Evolutionary conservation across 1,139 yeast species (phyloP).

Genomic region (Pichia sp.): DNA sequence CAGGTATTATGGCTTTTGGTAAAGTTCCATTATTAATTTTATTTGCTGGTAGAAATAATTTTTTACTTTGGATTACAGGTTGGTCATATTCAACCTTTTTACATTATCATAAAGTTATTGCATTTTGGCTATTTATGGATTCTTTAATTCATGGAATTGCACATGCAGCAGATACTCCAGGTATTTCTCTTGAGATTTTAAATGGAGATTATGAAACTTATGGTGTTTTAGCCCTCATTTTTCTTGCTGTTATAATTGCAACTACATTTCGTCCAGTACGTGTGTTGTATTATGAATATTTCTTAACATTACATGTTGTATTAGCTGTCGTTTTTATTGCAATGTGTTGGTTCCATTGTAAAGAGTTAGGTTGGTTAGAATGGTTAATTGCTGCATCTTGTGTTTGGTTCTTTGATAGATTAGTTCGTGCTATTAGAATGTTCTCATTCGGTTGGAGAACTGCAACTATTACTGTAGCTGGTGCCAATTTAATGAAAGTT

Average conservation of each 20-base stretch:
- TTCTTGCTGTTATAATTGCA: constrained; percentile 37
- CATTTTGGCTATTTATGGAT: constrained; percentile 39
- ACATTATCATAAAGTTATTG: constrained; percentile 54
- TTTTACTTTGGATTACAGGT: constrained; percentile 51
- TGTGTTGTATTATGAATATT: constrained; percentile 39
- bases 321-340: constrained; percentile 34
- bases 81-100: constrained; percentile 56
- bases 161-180: constrained; percentile 14
- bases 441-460: constrained; percentile 35
- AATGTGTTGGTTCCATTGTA: constrained; percentile 37
- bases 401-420: constrained; percentile 35
- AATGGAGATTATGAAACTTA: constrained; percentile 33
- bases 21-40: constrained; percentile 40
- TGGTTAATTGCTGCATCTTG: constrained; percentile 39
- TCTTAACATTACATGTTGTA: constrained; percentile 33
- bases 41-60: constrained; percentile 61
- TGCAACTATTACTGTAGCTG: constrained; percentile 17
- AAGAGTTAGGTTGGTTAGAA: constrained; percentile 37
- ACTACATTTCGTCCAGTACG: constrained; percentile 43
- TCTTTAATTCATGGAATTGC: constrained; percentile 26
- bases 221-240: constrained; percentile 33
- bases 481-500: constrained; percentile 38
- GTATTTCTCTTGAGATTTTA: constrained; percentile 16
- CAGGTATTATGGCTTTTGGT: constrained; percentile 42
- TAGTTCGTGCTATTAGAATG: constrained; percentile 32